These are phyloP conservation scores for Astrothelium subdiscretum DNA, from an alignment of 495 filamentous ascomycete genomes.

Conservation along the genomic window DNA sequence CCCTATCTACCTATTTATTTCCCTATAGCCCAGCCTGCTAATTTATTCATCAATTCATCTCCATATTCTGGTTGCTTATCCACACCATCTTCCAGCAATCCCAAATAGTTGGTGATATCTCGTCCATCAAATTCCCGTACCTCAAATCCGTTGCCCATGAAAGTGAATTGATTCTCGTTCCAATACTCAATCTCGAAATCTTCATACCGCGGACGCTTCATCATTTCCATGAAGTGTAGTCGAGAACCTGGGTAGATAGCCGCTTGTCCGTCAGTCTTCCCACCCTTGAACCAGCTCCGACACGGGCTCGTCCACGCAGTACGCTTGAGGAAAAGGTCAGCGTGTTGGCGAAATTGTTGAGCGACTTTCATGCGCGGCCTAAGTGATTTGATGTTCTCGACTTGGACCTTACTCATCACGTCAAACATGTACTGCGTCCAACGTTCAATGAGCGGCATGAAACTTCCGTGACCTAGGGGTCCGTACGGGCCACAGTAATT, in stretches of 20 bases:
- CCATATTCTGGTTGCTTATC: conserved; percentile 27
- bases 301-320: conserved; percentile 29
- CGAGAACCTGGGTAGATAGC: conserved; percentile 33
- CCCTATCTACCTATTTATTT: conserved; percentile 6
- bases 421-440: conserved; percentile 30
- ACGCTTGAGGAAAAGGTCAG: conserved; percentile 28
- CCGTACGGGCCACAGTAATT: conserved; percentile 28
- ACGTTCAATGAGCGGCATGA: conserved; percentile 30
- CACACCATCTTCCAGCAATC: conserved; percentile 21
- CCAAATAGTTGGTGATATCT: conserved; percentile 30
- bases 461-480: conserved; percentile 27
- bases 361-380: conserved; percentile 17
- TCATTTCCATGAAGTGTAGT: conserved; percentile 31
- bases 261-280: conserved; percentile 26
- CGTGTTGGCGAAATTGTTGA: conserved; percentile 24
- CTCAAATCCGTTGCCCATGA: conserved; percentile 35
- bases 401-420: conserved; percentile 23
- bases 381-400: conserved; percentile 28
- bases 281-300: conserved; percentile 33
- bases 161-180: conserved; percentile 29
- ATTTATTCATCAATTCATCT: conserved; percentile 19
- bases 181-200: conserved; percentile 33
- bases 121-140: conserved; percentile 27
- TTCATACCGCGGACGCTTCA: conserved; percentile 29
- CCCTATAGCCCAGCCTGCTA: conserved; percentile 22